Percentiles rank a stretch among this genome's conserved stretches.
Conservation (phyloP, 2,329 filamentous ascomycete genomes). For the Cercospora canescens region DNA sequence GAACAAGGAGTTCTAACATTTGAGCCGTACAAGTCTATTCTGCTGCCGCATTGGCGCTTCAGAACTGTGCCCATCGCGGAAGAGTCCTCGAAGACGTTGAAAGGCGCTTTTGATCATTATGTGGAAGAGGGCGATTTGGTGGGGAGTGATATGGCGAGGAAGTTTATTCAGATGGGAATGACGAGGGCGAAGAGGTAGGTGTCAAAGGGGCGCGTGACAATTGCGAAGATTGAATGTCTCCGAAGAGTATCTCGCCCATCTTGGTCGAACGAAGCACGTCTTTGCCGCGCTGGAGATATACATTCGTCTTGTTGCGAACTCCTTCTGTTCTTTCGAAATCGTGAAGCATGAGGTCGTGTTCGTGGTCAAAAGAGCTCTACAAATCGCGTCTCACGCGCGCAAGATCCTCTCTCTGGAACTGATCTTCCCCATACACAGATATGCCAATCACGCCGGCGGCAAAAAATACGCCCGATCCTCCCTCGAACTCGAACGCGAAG, state of each 20-base stretch:
- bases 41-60: slow-evolving; percentile 63
- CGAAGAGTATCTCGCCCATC: too few relatives aligned
- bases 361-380: too few relatives aligned
- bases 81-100: slow-evolving; percentile 52
- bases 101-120: slow-evolving; percentile 54
- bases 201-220: too few relatives aligned
- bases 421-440: slow-evolving; percentile 2
- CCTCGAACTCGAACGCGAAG: slow-evolving; percentile 34
- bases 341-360: too few relatives aligned
- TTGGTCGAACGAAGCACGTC: too few relatives aligned
- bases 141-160: slow-evolving; percentile 64
- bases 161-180: slow-evolving; percentile 68
- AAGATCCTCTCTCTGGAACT: too few relatives aligned
- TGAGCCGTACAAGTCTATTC: slow-evolving; percentile 62
- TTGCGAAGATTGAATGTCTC: background rate
- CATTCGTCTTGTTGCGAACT: too few relatives aligned
- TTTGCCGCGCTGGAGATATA: too few relatives aligned
- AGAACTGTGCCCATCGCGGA: slow-evolving; percentile 53
- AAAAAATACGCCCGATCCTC: slow-evolving; percentile 53
- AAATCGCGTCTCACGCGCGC: too few relatives aligned
- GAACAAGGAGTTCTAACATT: slow-evolving; percentile 63
- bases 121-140: slow-evolving; percentile 57
- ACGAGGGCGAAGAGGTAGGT: slow-evolving; percentile 51
- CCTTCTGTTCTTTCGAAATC: too few relatives aligned
- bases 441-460: slow-evolving; percentile 43